Base-by-base conservation (phyloP, 352 stramenopile species). In the Globisporangium sylvaticum region DNA sequence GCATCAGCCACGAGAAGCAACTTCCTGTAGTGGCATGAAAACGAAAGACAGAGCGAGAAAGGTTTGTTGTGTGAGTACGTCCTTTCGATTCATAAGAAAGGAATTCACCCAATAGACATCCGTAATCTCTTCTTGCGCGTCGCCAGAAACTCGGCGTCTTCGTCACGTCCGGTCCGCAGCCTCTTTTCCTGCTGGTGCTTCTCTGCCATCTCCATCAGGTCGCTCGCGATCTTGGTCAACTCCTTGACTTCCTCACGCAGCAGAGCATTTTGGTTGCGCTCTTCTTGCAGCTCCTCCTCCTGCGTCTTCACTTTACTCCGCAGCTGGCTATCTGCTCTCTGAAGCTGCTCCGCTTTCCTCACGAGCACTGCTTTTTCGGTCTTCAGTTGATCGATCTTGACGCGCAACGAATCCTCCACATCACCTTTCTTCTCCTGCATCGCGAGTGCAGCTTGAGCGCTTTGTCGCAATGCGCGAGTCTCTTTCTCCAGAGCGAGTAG, bases 181-280 rank as follows among this genome's bases (percentile, higher is more conserved):
- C 64, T 62, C 37, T 68, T 79, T 37, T 89, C 73, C 22, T 69
- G 69, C 48, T 89, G 79, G 53, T 87, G 72, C 27, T 74, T 71
- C 65, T 92, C 83, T 0, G 76, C 78, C 78, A 90, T 89, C 44
- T 90, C 77, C 77, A 92, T 78, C 25, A 90, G 67, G 27, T 90
- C 82, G 24, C 64, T 89, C 20, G 82, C 84, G 48, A 91, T 89
- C 52, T 81, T 72, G 9, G 68, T 73, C 6, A 92, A 64, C 31
- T 88, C 82, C 55, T 81, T 76, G 64, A 85, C 87, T 32, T 90
- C 81, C 0, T 64, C 64, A 20, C 75, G 66, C 31, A 90, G 61
- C 37, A 55, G 25, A 27, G 81, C 60, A 2, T 79, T 89, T 24
- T 82, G 53, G 39, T 72, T 61, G 18, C 67, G 64, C 48, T 88